Evolutionary conservation across 2,329 filamentous ascomycete species (phyloP).

Genomic region (Arthrobotrys pseudoclavata): DNA sequence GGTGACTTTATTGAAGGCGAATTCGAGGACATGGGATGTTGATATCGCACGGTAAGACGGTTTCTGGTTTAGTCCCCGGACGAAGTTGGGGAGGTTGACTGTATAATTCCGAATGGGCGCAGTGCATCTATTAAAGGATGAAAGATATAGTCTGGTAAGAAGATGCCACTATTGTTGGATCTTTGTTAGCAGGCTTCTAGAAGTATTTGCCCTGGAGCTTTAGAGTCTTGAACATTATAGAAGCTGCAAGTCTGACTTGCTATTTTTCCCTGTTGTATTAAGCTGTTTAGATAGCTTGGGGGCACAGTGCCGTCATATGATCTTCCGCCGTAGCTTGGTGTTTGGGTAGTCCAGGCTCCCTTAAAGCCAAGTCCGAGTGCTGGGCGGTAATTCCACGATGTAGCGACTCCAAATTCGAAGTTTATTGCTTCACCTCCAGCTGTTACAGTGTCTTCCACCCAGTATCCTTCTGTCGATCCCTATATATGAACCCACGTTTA

Average conservation of each 20-base stretch:
- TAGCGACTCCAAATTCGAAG: conserved; percentile 26
- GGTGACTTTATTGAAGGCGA: background rate
- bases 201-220: background rate
- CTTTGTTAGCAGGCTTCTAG: conserved; percentile 7
- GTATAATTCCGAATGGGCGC: background rate
- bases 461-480: conserved; percentile 3
- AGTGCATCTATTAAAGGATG: background rate
- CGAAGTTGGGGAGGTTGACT: too few species aligned
- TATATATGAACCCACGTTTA: background rate
- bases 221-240: conserved; percentile 1
- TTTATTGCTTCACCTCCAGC: background rate
- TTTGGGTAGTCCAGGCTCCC: background rate
- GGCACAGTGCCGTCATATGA: too few species aligned
- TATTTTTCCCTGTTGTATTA: conserved; percentile 30
- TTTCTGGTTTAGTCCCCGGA: too few species aligned
- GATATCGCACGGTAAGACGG: background rate
- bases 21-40: conserved; percentile 5
- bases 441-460: conserved; percentile 15
- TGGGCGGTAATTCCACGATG: conserved; percentile 14
- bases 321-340: background rate
- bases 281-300: conserved; percentile 15
- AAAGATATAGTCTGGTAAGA: background rate
- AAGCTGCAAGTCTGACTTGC: background rate
- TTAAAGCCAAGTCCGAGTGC: conserved; percentile 23
- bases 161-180: background rate